Conservation (phyloP, 164 flowering plant genomes). For the Nymphaea colorata region DNA sequence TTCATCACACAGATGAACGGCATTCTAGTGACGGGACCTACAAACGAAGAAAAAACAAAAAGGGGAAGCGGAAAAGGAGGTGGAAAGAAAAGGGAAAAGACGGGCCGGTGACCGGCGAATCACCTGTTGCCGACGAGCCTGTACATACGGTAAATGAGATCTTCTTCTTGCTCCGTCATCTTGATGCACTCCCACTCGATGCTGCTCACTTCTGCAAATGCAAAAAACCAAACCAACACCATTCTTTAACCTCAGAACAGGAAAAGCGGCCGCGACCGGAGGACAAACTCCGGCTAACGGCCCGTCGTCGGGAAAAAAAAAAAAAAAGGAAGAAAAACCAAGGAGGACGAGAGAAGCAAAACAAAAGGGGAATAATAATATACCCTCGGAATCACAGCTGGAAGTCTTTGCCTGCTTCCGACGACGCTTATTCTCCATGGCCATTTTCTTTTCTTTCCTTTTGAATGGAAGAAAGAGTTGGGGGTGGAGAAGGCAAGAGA, state of each 20-base stretch:
- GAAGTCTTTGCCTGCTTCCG: background rate
- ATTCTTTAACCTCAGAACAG: background rate
- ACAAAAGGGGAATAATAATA: too few relatives aligned
- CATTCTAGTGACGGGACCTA: too few relatives aligned
- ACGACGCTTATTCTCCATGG: too few relatives aligned
- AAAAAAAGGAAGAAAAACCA: too few relatives aligned
- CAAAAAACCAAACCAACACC: background rate
- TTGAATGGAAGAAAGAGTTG: background rate
- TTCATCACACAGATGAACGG: too few relatives aligned
- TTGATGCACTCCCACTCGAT: slow-evolving; percentile 23
- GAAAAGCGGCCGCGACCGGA: background rate
- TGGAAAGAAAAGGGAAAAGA: too few relatives aligned
- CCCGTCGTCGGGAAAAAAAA: background rate
- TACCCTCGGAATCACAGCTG: background rate
- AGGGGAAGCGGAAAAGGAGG: too few relatives aligned
- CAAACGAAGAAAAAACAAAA: too few relatives aligned
- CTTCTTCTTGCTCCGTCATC: slow-evolving; percentile 25
- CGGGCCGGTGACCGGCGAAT: background rate
- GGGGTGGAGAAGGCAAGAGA: too few relatives aligned
- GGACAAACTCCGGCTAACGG: background rate
- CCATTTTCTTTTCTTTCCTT: background rate
- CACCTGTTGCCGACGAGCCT: slow-evolving; percentile 30
- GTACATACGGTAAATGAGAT: slow-evolving; percentile 28
- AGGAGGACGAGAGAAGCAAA: too few relatives aligned
- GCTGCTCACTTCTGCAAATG: slow-evolving; percentile 41